These are phyloP conservation scores for Musa itinerans DNA, from an alignment of 176 grass and related monocot species.

Conservation along the genomic window DNA sequence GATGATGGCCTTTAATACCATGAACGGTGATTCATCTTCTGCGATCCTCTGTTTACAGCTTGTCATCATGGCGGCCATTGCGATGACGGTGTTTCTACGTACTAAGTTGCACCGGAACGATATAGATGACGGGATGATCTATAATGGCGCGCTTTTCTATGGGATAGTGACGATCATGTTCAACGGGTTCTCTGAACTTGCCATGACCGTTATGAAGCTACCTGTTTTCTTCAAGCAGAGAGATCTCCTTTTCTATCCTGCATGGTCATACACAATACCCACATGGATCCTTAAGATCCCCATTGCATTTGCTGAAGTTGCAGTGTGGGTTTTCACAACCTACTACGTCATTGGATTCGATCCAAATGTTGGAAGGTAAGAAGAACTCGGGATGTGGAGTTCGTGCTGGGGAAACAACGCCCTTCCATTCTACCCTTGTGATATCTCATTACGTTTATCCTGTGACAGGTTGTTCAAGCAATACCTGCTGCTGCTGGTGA, in stretches of 20 bases:
- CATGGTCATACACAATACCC: conserved; percentile 61
- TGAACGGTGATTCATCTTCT: too few relatives aligned
- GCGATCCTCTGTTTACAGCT: neutral
- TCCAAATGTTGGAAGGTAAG: conserved; percentile 53
- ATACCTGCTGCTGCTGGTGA: conserved; percentile 43
- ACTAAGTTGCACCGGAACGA: conserved; percentile 44
- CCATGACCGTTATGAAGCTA: conserved; percentile 49
- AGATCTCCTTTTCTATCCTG: conserved; percentile 67
- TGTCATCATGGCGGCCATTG: conserved; percentile 34
- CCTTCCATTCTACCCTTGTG: neutral
- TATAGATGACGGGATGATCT: conserved; percentile 32
- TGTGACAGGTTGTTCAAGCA: conserved; percentile 49
- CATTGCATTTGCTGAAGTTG: conserved; percentile 46
- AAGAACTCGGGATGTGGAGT: neutral
- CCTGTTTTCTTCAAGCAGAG: conserved; percentile 87
- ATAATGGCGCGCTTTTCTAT: conserved; percentile 64
- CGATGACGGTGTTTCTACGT: conserved; percentile 70
- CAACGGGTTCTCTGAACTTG: conserved; percentile 64
- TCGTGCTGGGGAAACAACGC: neutral
- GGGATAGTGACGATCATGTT: conserved; percentile 52
- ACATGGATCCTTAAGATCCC: conserved; percentile 63
- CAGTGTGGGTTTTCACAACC: conserved; percentile 60
- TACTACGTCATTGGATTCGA: conserved; percentile 83
- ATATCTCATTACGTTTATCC: neutral
- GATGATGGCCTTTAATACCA: too few relatives aligned